Evolutionary conservation across 163 green algal genomes (phyloP).

Genomic region (Prototheca cutis): DNA sequence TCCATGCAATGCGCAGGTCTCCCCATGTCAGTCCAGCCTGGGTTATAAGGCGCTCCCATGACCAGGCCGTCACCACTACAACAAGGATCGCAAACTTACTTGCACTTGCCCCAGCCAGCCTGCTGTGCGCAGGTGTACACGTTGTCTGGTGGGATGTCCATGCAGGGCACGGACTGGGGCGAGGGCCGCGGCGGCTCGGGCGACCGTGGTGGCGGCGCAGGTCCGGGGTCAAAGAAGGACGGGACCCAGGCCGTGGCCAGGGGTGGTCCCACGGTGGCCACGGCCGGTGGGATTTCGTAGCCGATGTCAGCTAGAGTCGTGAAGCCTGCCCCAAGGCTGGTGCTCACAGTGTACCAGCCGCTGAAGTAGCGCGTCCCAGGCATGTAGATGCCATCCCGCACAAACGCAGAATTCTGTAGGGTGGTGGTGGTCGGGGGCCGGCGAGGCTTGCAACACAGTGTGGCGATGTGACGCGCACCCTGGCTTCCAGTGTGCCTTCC

Average conservation of each 20-base stretch:
- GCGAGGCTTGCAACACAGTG: no score
- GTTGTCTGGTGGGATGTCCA: constrained; percentile 2
- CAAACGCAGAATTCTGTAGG: constrained; percentile 1
- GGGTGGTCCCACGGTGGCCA: not conserved
- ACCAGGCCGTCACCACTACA: no score
- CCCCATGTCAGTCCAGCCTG: no score
- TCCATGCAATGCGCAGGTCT: no score
- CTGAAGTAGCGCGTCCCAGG: constrained; percentile 28
- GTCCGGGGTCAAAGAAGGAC: constrained; percentile 1
- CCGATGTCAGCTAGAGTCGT: not conserved
- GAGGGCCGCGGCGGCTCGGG: not conserved
- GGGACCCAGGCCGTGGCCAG: constrained; percentile 5
- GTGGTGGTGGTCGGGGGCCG: not conserved
- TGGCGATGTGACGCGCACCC: no score
- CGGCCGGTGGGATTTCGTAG: not conserved
- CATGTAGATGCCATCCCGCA: constrained; percentile 11
- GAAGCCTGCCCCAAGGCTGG: not conserved
- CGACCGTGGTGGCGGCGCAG: not conserved
- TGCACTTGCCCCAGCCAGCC: constrained; percentile 27
- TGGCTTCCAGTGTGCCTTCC: no score
- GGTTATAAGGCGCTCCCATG: no score
- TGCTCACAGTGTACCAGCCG: constrained; percentile 11
- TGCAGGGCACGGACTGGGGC: constrained; percentile 1
- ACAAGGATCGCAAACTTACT: constrained; percentile 11
- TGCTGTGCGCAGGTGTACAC: constrained; percentile 11